Percentiles rank a stretch among this genome's conserved stretches.
Conservation (phyloP, 1,139 yeast species). For the Lodderomyces beijingensis region DNA sequence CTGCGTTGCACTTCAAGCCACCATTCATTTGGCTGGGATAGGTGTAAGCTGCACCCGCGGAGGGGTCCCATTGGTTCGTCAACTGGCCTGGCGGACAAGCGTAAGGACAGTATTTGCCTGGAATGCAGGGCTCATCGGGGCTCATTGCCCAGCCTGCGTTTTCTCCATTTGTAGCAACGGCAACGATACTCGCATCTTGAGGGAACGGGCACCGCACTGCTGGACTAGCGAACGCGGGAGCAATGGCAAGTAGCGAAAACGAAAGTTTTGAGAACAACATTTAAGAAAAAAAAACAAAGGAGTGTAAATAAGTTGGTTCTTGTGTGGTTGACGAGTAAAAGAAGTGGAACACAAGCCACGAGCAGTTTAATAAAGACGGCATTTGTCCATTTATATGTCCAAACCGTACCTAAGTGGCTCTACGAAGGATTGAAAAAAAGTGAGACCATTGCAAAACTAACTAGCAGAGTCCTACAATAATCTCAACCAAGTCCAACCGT, state of each 20-base stretch:
- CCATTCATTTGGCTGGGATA: conserved; percentile 77
- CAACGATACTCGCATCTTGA: conserved; percentile 56
- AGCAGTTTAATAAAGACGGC: too few relatives aligned
- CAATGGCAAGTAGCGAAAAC: not conserved
- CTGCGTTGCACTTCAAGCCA: conserved; percentile 69
- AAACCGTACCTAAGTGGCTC: too few relatives aligned
- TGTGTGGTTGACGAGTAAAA: not conserved
- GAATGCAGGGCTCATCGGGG: conserved; percentile 66
- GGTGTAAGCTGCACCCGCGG: conserved; percentile 52
- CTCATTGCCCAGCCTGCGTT: conserved; percentile 91
- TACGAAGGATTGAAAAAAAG: too few relatives aligned
- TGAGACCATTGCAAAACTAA: too few relatives aligned
- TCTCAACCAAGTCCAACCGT: too few relatives aligned
- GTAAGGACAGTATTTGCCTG: conserved; percentile 80
- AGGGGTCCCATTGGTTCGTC: conserved; percentile 74
- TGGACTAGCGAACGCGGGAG: conserved; percentile 6
- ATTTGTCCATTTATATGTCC: too few relatives aligned
- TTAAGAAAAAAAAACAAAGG: not conserved
- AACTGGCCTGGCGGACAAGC: conserved; percentile 85
- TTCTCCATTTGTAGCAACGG: conserved; percentile 51
- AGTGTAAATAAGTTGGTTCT: too few relatives aligned
- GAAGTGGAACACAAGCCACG: not conserved
- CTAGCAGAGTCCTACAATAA: too few relatives aligned
- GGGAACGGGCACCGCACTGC: conserved; percentile 56
- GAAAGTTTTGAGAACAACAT: conserved; percentile 3